Conservation (phyloP, 2,329 filamentous ascomycete species). For the Xylariaceae sp. region DNA sequence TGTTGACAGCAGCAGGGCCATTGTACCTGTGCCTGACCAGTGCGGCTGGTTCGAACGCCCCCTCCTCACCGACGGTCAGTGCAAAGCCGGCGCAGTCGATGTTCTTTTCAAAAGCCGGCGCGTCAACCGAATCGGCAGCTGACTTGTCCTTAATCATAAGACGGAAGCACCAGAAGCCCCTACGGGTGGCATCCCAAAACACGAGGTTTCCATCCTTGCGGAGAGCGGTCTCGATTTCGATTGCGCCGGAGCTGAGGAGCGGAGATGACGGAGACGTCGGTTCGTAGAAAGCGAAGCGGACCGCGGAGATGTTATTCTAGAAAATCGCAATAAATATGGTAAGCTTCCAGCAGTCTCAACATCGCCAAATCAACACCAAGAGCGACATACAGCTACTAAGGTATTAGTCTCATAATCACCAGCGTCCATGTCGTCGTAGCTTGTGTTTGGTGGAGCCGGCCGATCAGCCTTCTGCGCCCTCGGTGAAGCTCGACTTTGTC, state of each 20-base stretch:
- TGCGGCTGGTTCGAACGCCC: constrained; percentile 44
- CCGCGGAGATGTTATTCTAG: constrained; percentile 52
- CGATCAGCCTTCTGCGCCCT: constrained; percentile 15
- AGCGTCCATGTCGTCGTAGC: constrained; percentile 56
- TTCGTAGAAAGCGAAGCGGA: constrained; percentile 53
- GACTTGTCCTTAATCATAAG: constrained; percentile 40
- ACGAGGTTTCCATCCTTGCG: constrained; percentile 50
- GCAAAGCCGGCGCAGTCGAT: constrained; percentile 42
- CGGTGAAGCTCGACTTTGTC: constrained; percentile 15
- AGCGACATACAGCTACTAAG: constrained; percentile 48
- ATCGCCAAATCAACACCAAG: background rate
- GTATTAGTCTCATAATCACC: constrained; percentile 60
- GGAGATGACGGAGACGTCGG: constrained; percentile 40
- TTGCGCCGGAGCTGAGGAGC: constrained; percentile 41
- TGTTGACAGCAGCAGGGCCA: constrained; percentile 39
- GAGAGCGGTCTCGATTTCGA: constrained; percentile 48
- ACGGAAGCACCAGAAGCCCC: constrained; percentile 52
- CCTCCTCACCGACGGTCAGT: constrained; percentile 45
- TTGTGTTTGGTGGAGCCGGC: constrained; percentile 25
- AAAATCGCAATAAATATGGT: constrained; percentile 1
- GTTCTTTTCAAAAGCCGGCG: constrained; percentile 34
- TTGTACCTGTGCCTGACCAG: constrained; percentile 42
- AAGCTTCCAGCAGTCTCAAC: constrained; percentile 13
- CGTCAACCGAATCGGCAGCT: constrained; percentile 20
- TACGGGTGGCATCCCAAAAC: constrained; percentile 46